A percentile compares a stretch with the other conserved stretches of the same genome.
Evolutionary conservation across 352 stramenopile genomes (phyloP).

Genomic region (Paralagenidium karlingii): DNA sequence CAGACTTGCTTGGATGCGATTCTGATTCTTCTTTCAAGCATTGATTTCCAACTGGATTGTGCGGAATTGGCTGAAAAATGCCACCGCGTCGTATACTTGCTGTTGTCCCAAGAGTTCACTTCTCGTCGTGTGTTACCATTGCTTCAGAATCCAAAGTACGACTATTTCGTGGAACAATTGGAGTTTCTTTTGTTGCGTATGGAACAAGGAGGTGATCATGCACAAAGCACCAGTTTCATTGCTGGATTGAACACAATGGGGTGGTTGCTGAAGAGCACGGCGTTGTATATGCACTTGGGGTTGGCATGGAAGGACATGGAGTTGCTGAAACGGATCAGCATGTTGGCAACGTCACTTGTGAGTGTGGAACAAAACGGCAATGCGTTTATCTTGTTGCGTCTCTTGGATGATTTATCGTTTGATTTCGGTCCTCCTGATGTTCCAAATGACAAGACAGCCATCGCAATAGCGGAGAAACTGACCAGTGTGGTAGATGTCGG

Average conservation of each 20-base stretch:
- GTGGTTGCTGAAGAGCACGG: conserved; percentile 74
- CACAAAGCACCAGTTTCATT: conserved; percentile 19
- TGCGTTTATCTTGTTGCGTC: conserved; percentile 50
- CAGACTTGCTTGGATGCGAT: conserved; percentile 30
- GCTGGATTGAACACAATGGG: conserved; percentile 64
- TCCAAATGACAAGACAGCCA: conserved; percentile 52
- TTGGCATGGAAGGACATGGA: too few species aligned
- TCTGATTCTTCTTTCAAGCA: conserved; percentile 55
- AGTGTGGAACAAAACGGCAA: neutral
- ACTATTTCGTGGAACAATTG: conserved; percentile 58
- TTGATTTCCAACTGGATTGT: conserved; percentile 50
- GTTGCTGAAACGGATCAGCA: neutral
- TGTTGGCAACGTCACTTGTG: neutral
- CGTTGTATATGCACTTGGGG: conserved; percentile 62
- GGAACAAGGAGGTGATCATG: too few species aligned
- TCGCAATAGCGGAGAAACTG: conserved; percentile 50
- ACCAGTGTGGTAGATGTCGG: conserved; percentile 38
- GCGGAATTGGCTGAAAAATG: conserved; percentile 48
- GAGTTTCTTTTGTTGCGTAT: conserved; percentile 33
- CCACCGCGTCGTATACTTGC: conserved; percentile 47
- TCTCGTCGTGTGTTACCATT: conserved; percentile 27
- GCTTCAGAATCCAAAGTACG: conserved; percentile 44
- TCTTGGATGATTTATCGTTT: conserved; percentile 55
- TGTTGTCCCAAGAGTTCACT: conserved; percentile 60
- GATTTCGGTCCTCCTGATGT: conserved; percentile 41